Base-by-base conservation (phyloP, 1,139 yeast genomes). In the Suhomyces choctaworum region DNA sequence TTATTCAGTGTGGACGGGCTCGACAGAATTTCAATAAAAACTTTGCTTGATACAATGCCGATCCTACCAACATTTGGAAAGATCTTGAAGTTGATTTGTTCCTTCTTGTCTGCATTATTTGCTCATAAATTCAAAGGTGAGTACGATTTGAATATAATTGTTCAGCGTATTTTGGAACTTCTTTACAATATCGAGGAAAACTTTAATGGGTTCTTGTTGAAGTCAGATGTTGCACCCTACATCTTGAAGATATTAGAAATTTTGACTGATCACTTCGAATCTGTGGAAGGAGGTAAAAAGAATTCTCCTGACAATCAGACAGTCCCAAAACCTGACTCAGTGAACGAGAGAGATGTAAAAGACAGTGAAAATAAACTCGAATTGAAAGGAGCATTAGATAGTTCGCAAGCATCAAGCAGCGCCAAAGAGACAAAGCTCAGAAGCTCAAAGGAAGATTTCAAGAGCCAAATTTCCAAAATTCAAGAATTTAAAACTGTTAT, bases 21-120 rank as follows among this genome's bases (percentile, higher is more conserved):
- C 65, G 23, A 48, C 25, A 20, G 40, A 4, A 37, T 37, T 4
- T 55, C 68, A 24, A 66, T 75, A 4, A 53, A 54, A 16, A 76
- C 78, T 35, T 60, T 84, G 5, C 62, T 83, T 16, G 57, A 73
- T 27, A 67, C 80, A 9, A 58, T 87, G 29, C 96, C 96, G 0
- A 54, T 87, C 23, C 64, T 83, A 39, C 83, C 84, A 14, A 77
- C 78, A 46, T 72, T 84, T 40, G 73, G 72, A 15, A 59, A 63
- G 9, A 73, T 77, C 8, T 58, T 87, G 39, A 70, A 66, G 20
- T 68, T 62, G 25, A 42, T 68, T 9, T 46, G 56, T 27, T 19
- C 40, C 10, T 59, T 54, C 35, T 45, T 68, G 29, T 37, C 44
- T 7, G 47, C 51, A 7, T 40, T 66, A 9, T 52, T 52, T 29